Conservation (phyloP, 306 rosid species). For the Quercus parvula region DNA sequence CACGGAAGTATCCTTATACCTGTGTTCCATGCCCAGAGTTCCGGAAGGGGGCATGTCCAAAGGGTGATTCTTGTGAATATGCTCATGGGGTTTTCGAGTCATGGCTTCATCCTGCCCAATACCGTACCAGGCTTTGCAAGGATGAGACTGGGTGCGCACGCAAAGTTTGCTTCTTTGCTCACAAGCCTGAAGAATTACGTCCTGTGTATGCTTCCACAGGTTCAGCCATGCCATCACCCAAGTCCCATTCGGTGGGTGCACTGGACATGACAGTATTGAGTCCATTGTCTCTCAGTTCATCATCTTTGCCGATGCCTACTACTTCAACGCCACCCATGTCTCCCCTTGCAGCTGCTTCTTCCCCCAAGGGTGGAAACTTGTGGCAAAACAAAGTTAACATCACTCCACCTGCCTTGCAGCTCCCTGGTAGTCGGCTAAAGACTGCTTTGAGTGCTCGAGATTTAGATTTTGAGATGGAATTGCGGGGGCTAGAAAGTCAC, state of each 20-base stretch:
- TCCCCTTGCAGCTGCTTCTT: slow-evolving; percentile 69
- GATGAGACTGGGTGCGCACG: slow-evolving; percentile 87
- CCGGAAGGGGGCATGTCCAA: slow-evolving; percentile 87
- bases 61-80: slow-evolving; percentile 89
- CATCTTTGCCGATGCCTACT: slow-evolving; percentile 65
- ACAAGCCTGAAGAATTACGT: slow-evolving; percentile 79
- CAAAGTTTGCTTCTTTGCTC: slow-evolving; percentile 99
- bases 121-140: slow-evolving; percentile 94
- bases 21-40: slow-evolving; percentile 98
- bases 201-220: slow-evolving; percentile 95
- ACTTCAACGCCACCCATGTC: slow-evolving; percentile 95
- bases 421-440: slow-evolving; percentile 85
- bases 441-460: slow-evolving; percentile 80
- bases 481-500: slow-evolving; percentile 58
- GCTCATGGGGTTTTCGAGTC: slow-evolving; percentile 99
- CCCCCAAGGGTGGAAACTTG: slow-evolving; percentile 81
- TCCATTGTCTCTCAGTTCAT: slow-evolving; percentile 73
- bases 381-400: slow-evolving; percentile 87
- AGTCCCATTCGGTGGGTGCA: slow-evolving; percentile 48
- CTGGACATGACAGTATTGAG: slow-evolving; percentile 73
- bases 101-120: slow-evolving; percentile 99
- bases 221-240: slow-evolving; percentile 95
- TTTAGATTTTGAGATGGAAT: slow-evolving; percentile 77
- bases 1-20: slow-evolving; percentile 90
- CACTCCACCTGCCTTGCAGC: slow-evolving; percentile 92